A percentile compares a stretch with the other conserved stretches of the same genome.
Conservation (phyloP, 371 early-diverging fungal species). For the Coemansia sp. region DNA sequence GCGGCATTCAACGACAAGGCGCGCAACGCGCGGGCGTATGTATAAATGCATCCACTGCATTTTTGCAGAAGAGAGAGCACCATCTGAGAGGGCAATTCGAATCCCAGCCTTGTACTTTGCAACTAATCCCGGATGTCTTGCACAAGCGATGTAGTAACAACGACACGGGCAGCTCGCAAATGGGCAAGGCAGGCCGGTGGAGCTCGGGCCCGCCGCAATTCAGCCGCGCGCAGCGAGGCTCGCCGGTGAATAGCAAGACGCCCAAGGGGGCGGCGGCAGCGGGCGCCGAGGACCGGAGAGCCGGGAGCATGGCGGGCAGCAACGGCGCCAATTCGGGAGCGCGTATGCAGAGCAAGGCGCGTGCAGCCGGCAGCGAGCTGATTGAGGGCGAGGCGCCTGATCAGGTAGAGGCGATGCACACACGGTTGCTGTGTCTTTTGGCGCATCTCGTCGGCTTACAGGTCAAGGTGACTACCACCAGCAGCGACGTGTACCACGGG, state of each 20-base stretch:
- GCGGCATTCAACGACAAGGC: conserved; percentile 30
- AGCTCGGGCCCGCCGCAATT: conserved; percentile 40
- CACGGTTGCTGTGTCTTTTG: conserved; percentile 73
- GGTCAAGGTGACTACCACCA: conserved; percentile 67
- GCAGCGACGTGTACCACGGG: conserved; percentile 73
- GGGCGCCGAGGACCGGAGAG: conserved; percentile 9
- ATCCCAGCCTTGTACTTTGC: background rate
- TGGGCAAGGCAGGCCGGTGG: conserved; percentile 23
- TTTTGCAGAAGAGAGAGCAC: background rate
- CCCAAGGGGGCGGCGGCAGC: conserved; percentile 7
- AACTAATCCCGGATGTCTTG: background rate
- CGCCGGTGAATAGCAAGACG: conserved; percentile 10
- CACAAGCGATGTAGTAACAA: background rate
- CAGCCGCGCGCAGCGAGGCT: conserved; percentile 17
- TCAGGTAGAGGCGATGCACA: conserved; percentile 58
- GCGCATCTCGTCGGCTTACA: conserved; percentile 72
- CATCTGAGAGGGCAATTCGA: no score
- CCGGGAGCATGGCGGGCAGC: conserved; percentile 7
- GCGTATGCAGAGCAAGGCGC: background rate
- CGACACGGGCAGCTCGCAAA: conserved; percentile 5
- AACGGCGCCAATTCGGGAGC: conserved; percentile 1
- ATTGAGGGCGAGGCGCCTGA: conserved; percentile 49
- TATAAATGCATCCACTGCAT: background rate
- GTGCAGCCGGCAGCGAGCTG: conserved; percentile 3
- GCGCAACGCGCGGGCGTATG: conserved; percentile 29